phyloP scores from a whole-genome alignment of 2,329 filamentous ascomycete species.

The Fusarium nisikadoi region DNA sequence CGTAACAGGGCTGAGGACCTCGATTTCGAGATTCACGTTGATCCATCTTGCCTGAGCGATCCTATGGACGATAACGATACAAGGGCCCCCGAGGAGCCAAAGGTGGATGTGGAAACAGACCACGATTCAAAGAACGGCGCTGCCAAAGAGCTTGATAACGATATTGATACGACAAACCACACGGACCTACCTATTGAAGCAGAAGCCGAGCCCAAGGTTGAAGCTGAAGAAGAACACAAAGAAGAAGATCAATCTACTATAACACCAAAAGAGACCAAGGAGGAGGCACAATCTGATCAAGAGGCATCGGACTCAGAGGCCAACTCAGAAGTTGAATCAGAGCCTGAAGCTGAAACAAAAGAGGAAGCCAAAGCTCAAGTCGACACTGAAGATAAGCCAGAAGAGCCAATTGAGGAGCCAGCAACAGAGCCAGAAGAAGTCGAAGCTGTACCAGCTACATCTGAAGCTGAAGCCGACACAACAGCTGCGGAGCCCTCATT shows the following conservation, averaged over 20 bases:
- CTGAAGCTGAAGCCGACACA: slow-evolving; percentile 11
- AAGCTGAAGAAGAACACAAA: slow-evolving; percentile 16
- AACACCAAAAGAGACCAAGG: slow-evolving; percentile 12
- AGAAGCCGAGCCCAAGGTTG: slow-evolving; percentile 18
- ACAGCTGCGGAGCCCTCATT: slow-evolving; percentile 3
- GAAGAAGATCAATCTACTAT: slow-evolving; percentile 9
- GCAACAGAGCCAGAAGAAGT: background rate
- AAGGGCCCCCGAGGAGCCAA: slow-evolving; percentile 35
- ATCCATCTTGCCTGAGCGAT: slow-evolving; percentile 56
- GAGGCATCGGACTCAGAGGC: background rate
- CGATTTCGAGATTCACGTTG: slow-evolving; percentile 62
- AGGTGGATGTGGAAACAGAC: slow-evolving; percentile 23
- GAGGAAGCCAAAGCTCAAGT: slow-evolving; percentile 6
- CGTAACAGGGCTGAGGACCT: slow-evolving; percentile 48
- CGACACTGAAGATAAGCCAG: slow-evolving; percentile 4
- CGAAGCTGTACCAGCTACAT: slow-evolving; percentile 1
- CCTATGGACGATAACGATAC: slow-evolving; percentile 53
- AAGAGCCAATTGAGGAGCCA: slow-evolving; percentile 8
- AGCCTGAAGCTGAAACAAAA: background rate
- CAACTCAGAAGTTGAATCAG: background rate
- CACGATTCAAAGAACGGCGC: slow-evolving; percentile 30
- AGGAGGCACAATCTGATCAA: background rate
- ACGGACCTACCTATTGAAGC: slow-evolving; percentile 21
- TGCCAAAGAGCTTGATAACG: slow-evolving; percentile 13
- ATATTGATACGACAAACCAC: slow-evolving; percentile 17